Conservation (phyloP, 116 monocot genomes). For the Trichopus zeylanicus region DNA sequence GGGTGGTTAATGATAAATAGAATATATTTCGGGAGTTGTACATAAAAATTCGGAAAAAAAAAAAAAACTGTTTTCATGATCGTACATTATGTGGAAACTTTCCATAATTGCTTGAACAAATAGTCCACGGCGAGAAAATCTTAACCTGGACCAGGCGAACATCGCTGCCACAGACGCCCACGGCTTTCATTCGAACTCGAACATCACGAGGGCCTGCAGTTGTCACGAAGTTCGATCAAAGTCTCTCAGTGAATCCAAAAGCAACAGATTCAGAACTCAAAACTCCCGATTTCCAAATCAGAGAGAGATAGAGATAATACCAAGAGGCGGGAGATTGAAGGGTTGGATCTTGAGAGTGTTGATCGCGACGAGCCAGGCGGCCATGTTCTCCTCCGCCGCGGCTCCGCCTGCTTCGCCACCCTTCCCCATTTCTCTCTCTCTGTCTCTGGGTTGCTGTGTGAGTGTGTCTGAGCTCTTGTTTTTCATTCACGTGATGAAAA, state of each 20-base stretch:
- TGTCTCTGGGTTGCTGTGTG: neutral
- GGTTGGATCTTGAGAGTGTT: constrained; percentile 84
- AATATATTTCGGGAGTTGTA: no score
- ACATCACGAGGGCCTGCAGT: constrained; percentile 66
- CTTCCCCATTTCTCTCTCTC: constrained; percentile 32
- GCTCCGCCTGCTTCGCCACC: constrained; percentile 24
- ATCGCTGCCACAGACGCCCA: constrained; percentile 96
- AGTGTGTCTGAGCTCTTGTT: no score
- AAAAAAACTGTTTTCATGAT: no score
- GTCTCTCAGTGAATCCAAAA: no score
- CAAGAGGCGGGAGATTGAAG: constrained; percentile 73
- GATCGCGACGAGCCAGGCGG: constrained; percentile 67
- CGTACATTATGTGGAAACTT: no score
- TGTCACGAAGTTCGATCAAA: neutral
- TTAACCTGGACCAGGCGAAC: constrained; percentile 86
- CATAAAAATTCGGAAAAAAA: no score
- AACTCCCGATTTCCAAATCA: no score
- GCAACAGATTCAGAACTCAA: neutral
- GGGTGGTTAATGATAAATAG: no score
- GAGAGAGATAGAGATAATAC: constrained; percentile 14
- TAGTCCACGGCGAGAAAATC: neutral
- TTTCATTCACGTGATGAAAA: no score
- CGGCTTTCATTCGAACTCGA: constrained; percentile 86
- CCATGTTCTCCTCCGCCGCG: constrained; percentile 61
- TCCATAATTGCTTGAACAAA: neutral